Evolutionary conservation across 495 filamentous ascomycete species (phyloP), one percentile per base, ranked within the genome.

Genomic region (Hypoxylon fuscum): DNA sequence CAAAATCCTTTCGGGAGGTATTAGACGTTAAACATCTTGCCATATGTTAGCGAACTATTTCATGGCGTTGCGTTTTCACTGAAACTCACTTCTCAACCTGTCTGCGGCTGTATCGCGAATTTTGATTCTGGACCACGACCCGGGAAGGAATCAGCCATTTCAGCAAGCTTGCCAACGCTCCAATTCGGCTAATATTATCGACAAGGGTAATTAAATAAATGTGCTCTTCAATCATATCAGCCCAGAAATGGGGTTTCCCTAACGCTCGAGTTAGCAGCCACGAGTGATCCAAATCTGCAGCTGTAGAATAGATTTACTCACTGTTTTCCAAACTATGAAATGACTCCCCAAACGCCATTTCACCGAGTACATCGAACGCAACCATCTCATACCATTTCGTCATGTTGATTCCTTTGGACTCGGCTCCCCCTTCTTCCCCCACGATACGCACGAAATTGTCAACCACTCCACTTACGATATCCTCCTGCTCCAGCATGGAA

Each of bases 401-500:
- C 18, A 72, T 48, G 18, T 72, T 52, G 21, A 68, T 21, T 5
- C 53, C 60, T 49, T 10, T 61, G 58, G n/a, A n/a, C n/a, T n/a
- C n/a, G n/a, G n/a, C n/a, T n/a, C n/a, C n/a, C n/a, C n/a, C n/a
- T n/a, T n/a, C n/a, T n/a, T n/a, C n/a, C n/a, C n/a, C n/a, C n/a
- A n/a, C n/a, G n/a, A n/a, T n/a, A n/a, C n/a, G n/a, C n/a, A n/a
- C n/a, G n/a, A n/a, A n/a, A n/a, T n/a, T n/a, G n/a, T n/a, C n/a
- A n/a, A n/a, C n/a, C n/a, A n/a, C n/a, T n/a, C n/a, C n/a, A n/a
- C n/a, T n/a, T n/a, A 82, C 72, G 32, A 83, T 70, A 4, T 68
- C 60, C 58, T 82, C 77, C 50, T 82, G 81, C 5, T 72, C 71
- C 37, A 72, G 59, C 35, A 84, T 40, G 1, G 60, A 58, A 1